Conservation (phyloP, 257 asterid genomes). For the Solanum lycopersicoides region DNA sequence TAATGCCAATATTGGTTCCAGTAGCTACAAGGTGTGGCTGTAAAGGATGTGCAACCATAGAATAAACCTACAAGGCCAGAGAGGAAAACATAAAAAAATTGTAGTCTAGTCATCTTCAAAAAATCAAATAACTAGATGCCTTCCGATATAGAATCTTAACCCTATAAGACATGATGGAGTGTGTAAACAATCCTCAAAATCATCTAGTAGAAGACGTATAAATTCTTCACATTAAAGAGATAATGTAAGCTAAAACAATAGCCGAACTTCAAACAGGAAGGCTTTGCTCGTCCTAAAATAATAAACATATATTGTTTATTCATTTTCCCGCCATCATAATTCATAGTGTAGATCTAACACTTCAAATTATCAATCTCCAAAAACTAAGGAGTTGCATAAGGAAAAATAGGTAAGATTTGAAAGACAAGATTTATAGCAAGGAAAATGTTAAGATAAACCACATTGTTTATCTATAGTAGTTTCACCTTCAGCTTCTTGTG, state of each 20-base stretch:
- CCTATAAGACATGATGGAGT: neutral
- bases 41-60: constrained; percentile 94
- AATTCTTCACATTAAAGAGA: neutral
- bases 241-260: neutral
- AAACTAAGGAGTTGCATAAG: neutral
- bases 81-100: neutral
- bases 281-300: neutral
- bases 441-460: neutral
- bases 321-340: neutral
- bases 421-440: neutral
- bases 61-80: constrained; percentile 47
- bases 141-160: neutral
- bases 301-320: neutral
- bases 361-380: neutral
- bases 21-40: constrained; percentile 97
- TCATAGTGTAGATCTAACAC: neutral
- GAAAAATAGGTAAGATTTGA: neutral
- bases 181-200: neutral
- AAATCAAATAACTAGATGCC: neutral
- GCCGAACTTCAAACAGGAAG: neutral
- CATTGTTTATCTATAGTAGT: neutral
- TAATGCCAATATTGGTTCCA: constrained; percentile 94
- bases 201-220: neutral
- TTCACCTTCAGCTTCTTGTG: constrained; percentile 91
- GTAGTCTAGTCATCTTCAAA: neutral